Percentiles rank a stretch among this genome's conserved stretches.
Evolutionary conservation across 2,329 filamentous ascomycete genomes (phyloP).

Genomic region (Fusarium odoratissimum): DNA sequence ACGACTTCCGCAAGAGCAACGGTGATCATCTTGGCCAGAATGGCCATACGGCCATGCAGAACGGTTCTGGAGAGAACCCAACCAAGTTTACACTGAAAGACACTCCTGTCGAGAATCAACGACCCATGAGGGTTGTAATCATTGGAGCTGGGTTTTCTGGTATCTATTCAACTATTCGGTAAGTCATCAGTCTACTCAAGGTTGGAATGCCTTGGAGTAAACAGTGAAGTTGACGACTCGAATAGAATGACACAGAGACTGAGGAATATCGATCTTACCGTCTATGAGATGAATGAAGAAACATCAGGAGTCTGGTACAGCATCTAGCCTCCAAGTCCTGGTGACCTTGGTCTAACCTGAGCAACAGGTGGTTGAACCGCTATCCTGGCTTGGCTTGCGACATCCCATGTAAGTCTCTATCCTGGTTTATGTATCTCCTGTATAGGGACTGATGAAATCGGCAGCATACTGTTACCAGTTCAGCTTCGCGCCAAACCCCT

Average conservation of each 20-base stretch:
- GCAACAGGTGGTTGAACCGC: not conserved
- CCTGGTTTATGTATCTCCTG: rapidly evolving
- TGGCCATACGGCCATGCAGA: not conserved
- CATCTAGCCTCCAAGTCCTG: not conserved
- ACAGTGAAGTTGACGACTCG: not conserved
- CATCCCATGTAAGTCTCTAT: not conserved
- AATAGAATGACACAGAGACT: not conserved
- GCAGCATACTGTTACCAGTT: not conserved
- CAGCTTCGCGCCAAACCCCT: not conserved
- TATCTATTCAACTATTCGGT: not conserved
- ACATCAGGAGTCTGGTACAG: not conserved
- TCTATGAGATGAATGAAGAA: not conserved
- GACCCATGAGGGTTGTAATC: not conserved
- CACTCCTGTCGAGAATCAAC: not conserved
- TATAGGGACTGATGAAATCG: not conserved
- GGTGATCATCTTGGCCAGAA: not conserved
- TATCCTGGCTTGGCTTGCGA: not conserved
- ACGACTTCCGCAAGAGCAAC: rapidly evolving
- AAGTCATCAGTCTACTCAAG: not conserved
- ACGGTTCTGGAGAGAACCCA: not conserved
- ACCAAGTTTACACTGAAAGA: not conserved
- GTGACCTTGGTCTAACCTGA: rapidly evolving
- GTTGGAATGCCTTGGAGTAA: rapidly evolving
- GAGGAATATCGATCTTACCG: not conserved
- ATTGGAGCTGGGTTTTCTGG: not conserved